Percentiles rank a stretch among this genome's conserved stretches.
Conservation (phyloP, 1,284 basidiomycete genomes). For the Fomitopsis palustris region DNA sequence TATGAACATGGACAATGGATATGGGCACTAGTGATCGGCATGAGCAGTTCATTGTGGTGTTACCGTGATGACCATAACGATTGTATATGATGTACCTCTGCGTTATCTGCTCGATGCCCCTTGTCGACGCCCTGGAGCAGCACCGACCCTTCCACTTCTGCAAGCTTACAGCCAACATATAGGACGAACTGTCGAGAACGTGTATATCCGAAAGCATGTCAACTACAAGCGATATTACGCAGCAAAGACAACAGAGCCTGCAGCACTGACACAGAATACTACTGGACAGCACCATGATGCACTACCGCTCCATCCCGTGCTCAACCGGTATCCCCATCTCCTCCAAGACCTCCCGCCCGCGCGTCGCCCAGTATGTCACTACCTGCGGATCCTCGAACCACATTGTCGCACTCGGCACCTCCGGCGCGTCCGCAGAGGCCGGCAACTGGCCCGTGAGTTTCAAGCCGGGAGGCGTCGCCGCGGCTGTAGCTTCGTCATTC, state of each 20-base stretch:
- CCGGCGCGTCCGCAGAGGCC: neutral
- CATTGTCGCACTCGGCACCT: conserved; percentile 21
- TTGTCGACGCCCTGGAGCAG: too few species aligned
- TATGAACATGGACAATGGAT: too few species aligned
- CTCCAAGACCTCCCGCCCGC: conserved; percentile 46
- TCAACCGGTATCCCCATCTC: conserved; percentile 45
- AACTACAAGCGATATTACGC: neutral
- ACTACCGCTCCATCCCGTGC: conserved; percentile 34
- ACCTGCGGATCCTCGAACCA: conserved; percentile 55
- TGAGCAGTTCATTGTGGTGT: too few species aligned
- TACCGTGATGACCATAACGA: too few species aligned
- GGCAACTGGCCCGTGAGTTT: neutral
- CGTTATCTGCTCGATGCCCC: too few species aligned
- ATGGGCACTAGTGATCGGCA: too few species aligned
- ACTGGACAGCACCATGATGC: neutral
- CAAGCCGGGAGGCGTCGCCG: neutral
- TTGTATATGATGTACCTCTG: too few species aligned
- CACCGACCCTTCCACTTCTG: too few species aligned
- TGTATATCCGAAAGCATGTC: neutral
- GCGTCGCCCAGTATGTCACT: conserved; percentile 46
- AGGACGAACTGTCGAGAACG: too few species aligned
- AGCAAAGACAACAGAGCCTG: neutral
- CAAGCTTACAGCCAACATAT: too few species aligned
- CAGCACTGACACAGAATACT: neutral
- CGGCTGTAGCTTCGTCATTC: conserved; percentile 15